Conservation (phyloP, 2,329 filamentous ascomycete species). For the Tolypocladium amazonense region DNA sequence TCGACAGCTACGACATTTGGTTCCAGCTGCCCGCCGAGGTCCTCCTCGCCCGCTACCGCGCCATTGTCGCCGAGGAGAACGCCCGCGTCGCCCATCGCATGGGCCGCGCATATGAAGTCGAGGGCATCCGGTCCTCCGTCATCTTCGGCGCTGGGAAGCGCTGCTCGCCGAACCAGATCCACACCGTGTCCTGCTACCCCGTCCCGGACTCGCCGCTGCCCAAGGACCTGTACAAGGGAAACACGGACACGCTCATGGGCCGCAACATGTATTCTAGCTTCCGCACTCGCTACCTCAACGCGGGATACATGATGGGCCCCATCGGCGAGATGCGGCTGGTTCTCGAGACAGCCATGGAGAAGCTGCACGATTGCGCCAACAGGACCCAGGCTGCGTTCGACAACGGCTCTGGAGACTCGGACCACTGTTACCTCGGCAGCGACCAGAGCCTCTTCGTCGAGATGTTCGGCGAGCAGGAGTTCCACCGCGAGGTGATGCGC, state of each 20-base stretch:
- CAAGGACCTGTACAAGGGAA: constrained; percentile 9
- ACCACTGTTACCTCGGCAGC: constrained; percentile 13
- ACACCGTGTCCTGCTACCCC: constrained; percentile 15
- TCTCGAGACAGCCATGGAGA: constrained; percentile 11
- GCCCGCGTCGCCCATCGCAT: constrained; percentile 11
- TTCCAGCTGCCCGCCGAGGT: constrained; percentile 19
- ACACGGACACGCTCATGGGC: constrained; percentile 13
- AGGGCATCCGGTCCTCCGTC: constrained; percentile 11
- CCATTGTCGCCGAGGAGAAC: constrained; percentile 12
- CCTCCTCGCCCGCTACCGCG: constrained; percentile 14
- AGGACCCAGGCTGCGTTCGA: constrained; percentile 5
- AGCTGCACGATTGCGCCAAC: constrained; percentile 10
- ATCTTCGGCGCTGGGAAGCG: constrained; percentile 17
- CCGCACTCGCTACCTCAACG: constrained; percentile 15
- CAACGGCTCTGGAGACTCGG: constrained; percentile 4
- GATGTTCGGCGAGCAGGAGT: constrained; percentile 18
- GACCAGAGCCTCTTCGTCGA: constrained; percentile 18
- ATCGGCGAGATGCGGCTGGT: constrained; percentile 11
- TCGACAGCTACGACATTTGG: constrained; percentile 22
- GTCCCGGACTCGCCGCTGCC: constrained; percentile 16
- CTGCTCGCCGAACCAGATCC: constrained; percentile 13
- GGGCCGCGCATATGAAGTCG: constrained; percentile 11
- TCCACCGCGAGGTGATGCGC: constrained; percentile 17
- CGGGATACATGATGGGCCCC: constrained; percentile 15
- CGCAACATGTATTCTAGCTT: constrained; percentile 7